Percentiles rank a stretch among this genome's conserved stretches.
phyloP scores from a whole-genome alignment of 1,284 basidiomycete species.

The Ceratobasidium sp. region DNA sequence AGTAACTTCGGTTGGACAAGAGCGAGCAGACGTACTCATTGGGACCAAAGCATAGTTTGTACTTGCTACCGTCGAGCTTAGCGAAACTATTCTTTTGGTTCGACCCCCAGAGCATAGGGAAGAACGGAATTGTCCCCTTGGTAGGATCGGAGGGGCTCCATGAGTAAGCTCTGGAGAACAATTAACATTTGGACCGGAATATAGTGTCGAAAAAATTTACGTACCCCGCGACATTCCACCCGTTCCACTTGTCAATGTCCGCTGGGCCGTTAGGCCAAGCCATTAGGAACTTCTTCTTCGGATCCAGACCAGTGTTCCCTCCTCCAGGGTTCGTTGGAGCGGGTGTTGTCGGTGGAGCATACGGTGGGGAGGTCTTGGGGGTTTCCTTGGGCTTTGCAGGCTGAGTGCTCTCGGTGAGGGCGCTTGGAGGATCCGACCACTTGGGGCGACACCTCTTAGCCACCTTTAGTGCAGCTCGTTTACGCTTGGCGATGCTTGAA shows the following conservation, averaged over 20 bases:
- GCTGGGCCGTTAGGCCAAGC: conserved; percentile 72
- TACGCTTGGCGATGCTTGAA: conserved; percentile 61
- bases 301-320: conserved; percentile 51
- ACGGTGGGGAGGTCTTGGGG: conserved; percentile 42
- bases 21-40: conserved; percentile 71
- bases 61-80: conserved; percentile 62
- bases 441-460: conserved; percentile 31
- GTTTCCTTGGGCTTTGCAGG: too few species aligned
- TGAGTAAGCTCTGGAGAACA: conserved; percentile 65
- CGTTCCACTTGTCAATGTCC: conserved; percentile 24
- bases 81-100: conserved; percentile 52
- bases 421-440: not conserved
- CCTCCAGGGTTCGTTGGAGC: conserved; percentile 48
- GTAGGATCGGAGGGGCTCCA: conserved; percentile 65
- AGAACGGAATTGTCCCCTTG: conserved; percentile 62
- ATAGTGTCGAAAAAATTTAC: not conserved
- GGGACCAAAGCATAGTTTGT: conserved; percentile 69
- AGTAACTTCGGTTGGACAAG: not conserved
- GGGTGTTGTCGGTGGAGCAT: conserved; percentile 45
- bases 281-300: conserved; percentile 68
- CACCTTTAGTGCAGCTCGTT: conserved; percentile 48
- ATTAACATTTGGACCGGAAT: conserved; percentile 1
- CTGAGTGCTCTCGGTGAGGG: conserved; percentile 10
- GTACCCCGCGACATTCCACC: conserved; percentile 35
- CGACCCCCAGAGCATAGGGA: conserved; percentile 80